Base-by-base conservation (phyloP, 1,139 yeast species). In the Dujonia santamariae region DNA sequence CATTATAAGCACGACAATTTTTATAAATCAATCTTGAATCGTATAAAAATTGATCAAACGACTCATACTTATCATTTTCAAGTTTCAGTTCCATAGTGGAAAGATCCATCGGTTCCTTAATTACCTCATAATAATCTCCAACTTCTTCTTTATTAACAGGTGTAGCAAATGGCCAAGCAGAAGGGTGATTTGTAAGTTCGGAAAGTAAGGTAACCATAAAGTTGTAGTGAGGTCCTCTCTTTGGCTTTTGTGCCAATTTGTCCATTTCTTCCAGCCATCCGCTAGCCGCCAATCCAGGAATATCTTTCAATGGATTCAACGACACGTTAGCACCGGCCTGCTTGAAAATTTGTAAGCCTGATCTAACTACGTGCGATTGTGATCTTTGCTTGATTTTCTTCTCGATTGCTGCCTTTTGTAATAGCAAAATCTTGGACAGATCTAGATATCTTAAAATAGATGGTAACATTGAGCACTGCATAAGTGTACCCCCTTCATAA, bases 251-350 rank as follows among this genome's bases (percentile, higher is more conserved):
- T 0, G 98, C 97, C 42, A 94, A 65, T 46, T 86, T 92, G 57
- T 92, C 99, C 96, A 92, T 90, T 56, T 90, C 98, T 28, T 92
- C 95, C 36, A 95, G 86, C 98, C 98, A 92, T 0, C 98, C 98
- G 2, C 95, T 86, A 54, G 90, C 97, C 43, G 76, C 71, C 31
- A 90, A 65, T 0, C 97, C 97, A 0, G 97, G 97, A 9, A 90
- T 85, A 16, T 75, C 75, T 64, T 78, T 71, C 5, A 96, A 94
- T 19, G 75, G 72, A 26, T 68, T 63, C 16, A 61, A 37, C 7
- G 42, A 37, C n/a, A 26, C 22, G 39, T 64, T 69, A 42, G 62
- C 63, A 27, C 67, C 58, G 38, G 76, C 79, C 13, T 30, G 19
- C 48, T 74, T 73, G 61, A 92, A 92, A 17, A 76, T 75, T 42